Conservation (phyloP, 176 grass and related monocot genomes). For the Pharus latifolius region DNA sequence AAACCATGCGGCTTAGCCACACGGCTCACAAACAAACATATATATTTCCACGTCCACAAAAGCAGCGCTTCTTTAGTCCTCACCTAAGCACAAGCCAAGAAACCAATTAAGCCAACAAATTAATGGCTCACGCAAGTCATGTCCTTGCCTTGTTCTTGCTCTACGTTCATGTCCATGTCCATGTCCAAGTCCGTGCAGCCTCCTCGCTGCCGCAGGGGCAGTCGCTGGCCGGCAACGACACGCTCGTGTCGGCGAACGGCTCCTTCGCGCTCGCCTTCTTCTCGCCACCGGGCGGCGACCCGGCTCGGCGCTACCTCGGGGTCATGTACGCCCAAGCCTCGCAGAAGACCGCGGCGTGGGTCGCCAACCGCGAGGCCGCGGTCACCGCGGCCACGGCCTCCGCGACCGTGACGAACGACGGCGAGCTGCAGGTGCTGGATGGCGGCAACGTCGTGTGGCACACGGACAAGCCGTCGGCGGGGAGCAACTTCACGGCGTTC, state of each 20-base stretch:
- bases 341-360: constrained; percentile 40
- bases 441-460: constrained; percentile 19
- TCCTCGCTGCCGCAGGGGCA: constrained; percentile 23
- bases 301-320: constrained; percentile 32
- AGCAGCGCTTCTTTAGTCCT: not conserved
- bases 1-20: constrained; percentile 20
- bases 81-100: not conserved
- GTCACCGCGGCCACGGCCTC: not conserved
- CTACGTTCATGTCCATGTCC: not conserved
- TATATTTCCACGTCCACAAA: not conserved
- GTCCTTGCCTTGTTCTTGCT: not conserved
- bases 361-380: constrained; percentile 54
- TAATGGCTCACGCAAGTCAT: not conserved
- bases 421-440: constrained; percentile 38
- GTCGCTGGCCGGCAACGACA: constrained; percentile 4
- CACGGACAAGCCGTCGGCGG: not conserved
- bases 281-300: constrained; percentile 20
- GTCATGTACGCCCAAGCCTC: constrained; percentile 28
- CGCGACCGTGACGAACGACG: constrained; percentile 22
- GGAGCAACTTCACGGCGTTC: constrained; percentile 3
- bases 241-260: constrained; percentile 28
- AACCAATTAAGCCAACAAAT: not conserved
- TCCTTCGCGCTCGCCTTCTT: constrained; percentile 45
- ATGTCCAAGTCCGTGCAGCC: not conserved
- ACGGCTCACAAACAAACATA: not conserved